A percentile compares a stretch with the other conserved stretches of the same genome.
phyloP scores from a whole-genome alignment of 2,329 filamentous ascomycete species.

The Botrytis fragariae region DNA sequence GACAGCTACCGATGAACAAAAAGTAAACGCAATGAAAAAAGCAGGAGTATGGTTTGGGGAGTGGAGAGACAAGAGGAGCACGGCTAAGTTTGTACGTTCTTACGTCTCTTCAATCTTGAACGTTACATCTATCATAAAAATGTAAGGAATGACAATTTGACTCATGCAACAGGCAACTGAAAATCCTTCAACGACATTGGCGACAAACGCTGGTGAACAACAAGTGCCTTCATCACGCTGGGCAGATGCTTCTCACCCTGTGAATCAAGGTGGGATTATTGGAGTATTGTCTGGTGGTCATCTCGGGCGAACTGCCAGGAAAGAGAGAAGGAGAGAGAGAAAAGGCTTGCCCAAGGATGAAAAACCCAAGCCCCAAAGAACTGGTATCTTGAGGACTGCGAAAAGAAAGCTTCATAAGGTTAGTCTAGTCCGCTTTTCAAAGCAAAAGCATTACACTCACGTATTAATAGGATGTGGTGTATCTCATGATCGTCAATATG shows the following conservation, averaged over 20 bases:
- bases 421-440: constrained; percentile 14
- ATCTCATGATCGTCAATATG: constrained; percentile 48
- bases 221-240: constrained; percentile 47
- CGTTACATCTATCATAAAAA: too few relatives aligned
- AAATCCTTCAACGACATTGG: constrained; percentile 44
- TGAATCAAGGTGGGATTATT: constrained; percentile 48
- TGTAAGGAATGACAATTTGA: neutral
- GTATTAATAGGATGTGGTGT: constrained; percentile 46
- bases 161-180: constrained; percentile 22
- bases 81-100: constrained; percentile 39
- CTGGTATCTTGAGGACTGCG: constrained; percentile 14
- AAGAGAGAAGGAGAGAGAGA: constrained; percentile 12
- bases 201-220: constrained; percentile 28
- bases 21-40: constrained; percentile 38
- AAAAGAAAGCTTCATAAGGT: constrained; percentile 21
- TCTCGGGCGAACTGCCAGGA: constrained; percentile 33
- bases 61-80: constrained; percentile 36
- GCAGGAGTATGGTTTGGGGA: constrained; percentile 40
- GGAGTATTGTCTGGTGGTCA: constrained; percentile 45
- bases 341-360: constrained; percentile 8
- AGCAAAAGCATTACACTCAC: neutral
- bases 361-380: constrained; percentile 10
- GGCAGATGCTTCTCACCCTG: constrained; percentile 51
- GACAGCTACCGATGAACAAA: constrained; percentile 31
- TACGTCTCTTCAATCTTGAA: neutral